phyloP scores from a whole-genome alignment of 495 filamentous ascomycete species.

The Aspergillus avenaceus region DNA sequence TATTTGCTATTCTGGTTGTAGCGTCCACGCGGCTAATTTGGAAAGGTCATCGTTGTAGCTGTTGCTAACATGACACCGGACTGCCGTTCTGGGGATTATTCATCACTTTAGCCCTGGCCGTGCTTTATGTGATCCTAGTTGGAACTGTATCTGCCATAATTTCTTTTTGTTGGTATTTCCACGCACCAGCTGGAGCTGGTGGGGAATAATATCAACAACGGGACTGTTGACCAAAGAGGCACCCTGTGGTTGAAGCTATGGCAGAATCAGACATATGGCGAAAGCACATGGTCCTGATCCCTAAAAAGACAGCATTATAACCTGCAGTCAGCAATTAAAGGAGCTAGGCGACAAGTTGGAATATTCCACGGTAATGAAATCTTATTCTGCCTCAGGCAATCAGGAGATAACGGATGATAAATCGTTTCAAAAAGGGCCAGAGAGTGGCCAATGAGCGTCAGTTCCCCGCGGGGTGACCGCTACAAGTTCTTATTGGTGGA shows the following conservation, averaged over 20 bases:
- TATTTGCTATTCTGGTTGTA: not conserved
- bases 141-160: slow-evolving; percentile 83
- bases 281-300: slow-evolving; percentile 9
- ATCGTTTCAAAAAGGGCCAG: no score
- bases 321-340: no score
- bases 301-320: not conserved
- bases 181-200: slow-evolving; percentile 62
- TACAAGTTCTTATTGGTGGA: not conserved
- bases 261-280: slow-evolving; percentile 16
- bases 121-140: slow-evolving; percentile 72
- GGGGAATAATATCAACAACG: slow-evolving; percentile 64
- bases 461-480: not conserved
- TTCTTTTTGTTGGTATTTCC: slow-evolving; percentile 81
- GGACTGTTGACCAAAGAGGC: slow-evolving; percentile 15
- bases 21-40: not conserved
- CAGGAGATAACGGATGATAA: no score
- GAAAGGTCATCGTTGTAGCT: slow-evolving; percentile 55
- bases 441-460: not conserved
- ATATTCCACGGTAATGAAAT: no score
- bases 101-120: slow-evolving; percentile 66
- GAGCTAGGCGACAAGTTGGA: no score
- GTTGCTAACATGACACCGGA: slow-evolving; percentile 74
- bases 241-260: slow-evolving; percentile 13
- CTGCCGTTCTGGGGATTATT: slow-evolving; percentile 78
- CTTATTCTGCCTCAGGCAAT: not conserved